Conservation (phyloP, 2,329 filamentous ascomycete genomes). For the Claviceps spartinae region DNA sequence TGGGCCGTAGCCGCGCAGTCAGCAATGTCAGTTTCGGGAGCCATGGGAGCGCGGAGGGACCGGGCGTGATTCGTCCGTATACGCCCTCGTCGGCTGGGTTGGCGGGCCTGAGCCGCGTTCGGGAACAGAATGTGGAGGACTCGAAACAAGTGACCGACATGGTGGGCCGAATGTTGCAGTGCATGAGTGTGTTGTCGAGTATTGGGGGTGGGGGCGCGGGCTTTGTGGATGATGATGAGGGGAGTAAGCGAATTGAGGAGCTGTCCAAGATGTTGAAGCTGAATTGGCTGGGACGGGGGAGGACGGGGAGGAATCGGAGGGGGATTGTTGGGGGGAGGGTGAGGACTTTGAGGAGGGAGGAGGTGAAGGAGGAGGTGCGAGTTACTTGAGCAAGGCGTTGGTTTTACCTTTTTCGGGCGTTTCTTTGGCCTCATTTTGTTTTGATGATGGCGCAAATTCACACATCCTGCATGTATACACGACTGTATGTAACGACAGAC, state of each 20-base stretch:
- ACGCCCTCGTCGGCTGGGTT: constrained; percentile 27
- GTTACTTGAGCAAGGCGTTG: constrained; percentile 18
- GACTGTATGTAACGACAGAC: no score
- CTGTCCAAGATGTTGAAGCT: constrained; percentile 81
- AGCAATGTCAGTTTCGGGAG: constrained; percentile 65
- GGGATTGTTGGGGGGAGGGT: constrained; percentile 69
- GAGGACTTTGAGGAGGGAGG: constrained; percentile 23
- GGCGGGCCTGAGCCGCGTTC: constrained; percentile 27
- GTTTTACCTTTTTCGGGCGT: not conserved
- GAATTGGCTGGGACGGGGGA: constrained; percentile 86
- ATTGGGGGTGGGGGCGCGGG: constrained; percentile 32
- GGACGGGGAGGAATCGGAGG: constrained; percentile 77
- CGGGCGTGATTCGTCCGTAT: constrained; percentile 31
- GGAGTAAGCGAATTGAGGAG: constrained; percentile 67
- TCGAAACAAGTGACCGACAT: constrained; percentile 81
- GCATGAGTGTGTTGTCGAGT: constrained; percentile 76
- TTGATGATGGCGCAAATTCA: not conserved
- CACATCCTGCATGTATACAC: no score
- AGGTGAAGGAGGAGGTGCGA: constrained; percentile 26
- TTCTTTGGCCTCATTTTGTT: not conserved
- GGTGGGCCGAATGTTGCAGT: constrained; percentile 90
- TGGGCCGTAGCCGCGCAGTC: constrained; percentile 63
- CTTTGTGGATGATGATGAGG: constrained; percentile 49
- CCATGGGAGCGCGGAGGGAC: constrained; percentile 30
- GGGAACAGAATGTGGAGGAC: constrained; percentile 50